Conservation (phyloP, 2,329 filamentous ascomycete genomes). For the Stagonosporopsis chrysanthemi region DNA sequence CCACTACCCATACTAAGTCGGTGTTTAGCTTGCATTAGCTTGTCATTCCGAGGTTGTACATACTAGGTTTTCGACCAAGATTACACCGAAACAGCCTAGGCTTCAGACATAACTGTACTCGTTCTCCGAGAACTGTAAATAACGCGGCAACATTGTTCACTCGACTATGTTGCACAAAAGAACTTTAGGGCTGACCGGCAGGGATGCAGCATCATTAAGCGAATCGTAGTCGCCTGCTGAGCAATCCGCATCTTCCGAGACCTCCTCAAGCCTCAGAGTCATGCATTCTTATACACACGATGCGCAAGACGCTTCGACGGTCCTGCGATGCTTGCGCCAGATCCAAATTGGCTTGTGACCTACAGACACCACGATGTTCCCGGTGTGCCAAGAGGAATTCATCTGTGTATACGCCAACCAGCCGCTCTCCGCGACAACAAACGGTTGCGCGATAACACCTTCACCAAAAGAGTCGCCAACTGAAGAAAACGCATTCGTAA, state of each 20-base stretch:
- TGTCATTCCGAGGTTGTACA: too few species aligned
- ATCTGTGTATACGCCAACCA: conserved; percentile 63
- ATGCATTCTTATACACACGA: conserved; percentile 36
- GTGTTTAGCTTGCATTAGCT: too few species aligned
- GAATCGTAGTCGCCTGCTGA: conserved; percentile 13
- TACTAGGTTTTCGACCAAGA: too few species aligned
- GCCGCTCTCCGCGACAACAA: conserved; percentile 48
- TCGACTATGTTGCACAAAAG: too few species aligned
- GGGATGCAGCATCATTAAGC: conserved; percentile 15
- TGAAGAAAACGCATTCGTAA: conserved; percentile 3
- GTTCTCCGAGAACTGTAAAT: background rate
- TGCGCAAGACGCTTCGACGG: conserved; percentile 65
- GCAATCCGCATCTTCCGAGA: conserved; percentile 12
- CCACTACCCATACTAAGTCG: too few species aligned
- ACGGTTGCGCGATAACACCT: conserved; percentile 30
- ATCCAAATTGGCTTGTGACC: conserved; percentile 64
- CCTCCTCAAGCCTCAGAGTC: conserved; percentile 5
- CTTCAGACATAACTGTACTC: too few species aligned
- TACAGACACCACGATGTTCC: conserved; percentile 62
- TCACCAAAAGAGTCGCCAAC: conserved; percentile 1
- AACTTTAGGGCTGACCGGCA: background rate
- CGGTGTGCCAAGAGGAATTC: conserved; percentile 60
- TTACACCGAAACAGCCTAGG: too few species aligned
- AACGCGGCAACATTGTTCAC: too few species aligned
- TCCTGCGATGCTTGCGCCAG: conserved; percentile 65